Percentiles rank a stretch among this genome's conserved stretches.
These are phyloP conservation scores for Candida anutae DNA, from an alignment of 1,139 yeast genomes.

Conservation along the genomic window DNA sequence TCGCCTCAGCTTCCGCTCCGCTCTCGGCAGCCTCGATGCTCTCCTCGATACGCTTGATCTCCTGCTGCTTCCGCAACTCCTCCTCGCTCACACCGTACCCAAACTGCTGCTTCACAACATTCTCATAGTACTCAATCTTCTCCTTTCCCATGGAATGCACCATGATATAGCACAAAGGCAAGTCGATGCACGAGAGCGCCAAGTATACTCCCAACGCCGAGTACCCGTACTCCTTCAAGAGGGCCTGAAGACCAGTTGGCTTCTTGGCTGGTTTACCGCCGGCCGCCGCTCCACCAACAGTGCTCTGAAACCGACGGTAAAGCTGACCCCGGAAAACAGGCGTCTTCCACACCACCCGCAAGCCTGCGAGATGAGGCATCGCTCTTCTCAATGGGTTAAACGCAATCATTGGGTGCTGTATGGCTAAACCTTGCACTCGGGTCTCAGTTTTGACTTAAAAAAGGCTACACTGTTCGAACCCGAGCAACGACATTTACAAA, in stretches of 20 bases:
- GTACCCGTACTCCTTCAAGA: constrained; percentile 84
- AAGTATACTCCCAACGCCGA: constrained; percentile 84
- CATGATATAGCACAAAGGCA: constrained; percentile 72
- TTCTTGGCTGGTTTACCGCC: constrained; percentile 15
- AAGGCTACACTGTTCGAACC: too few species aligned
- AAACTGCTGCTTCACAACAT: constrained; percentile 47
- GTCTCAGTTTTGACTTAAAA: too few species aligned
- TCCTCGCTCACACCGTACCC: constrained; percentile 47
- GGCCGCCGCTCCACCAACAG: not conserved
- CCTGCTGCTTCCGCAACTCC: constrained; percentile 28
- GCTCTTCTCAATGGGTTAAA: constrained; percentile 4
- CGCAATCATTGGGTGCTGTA: constrained; percentile 4
- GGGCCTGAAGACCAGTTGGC: constrained; percentile 51
- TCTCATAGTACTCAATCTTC: constrained; percentile 58
- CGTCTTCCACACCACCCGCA: too few species aligned
- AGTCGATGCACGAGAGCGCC: constrained; percentile 60
- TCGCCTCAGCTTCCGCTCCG: constrained; percentile 9
- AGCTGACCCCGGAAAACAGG: constrained; percentile 1
- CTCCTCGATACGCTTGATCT: constrained; percentile 21
- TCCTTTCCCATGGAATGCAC: constrained; percentile 89
- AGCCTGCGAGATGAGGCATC: not conserved
- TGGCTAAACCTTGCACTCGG: too few species aligned
- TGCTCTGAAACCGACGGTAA: not conserved
- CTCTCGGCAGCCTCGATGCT: constrained; percentile 12
- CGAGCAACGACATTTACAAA: too few species aligned